phyloP scores from a whole-genome alignment of 2,329 filamentous ascomycete species.

The Microcyclospora tardicrescens region DNA sequence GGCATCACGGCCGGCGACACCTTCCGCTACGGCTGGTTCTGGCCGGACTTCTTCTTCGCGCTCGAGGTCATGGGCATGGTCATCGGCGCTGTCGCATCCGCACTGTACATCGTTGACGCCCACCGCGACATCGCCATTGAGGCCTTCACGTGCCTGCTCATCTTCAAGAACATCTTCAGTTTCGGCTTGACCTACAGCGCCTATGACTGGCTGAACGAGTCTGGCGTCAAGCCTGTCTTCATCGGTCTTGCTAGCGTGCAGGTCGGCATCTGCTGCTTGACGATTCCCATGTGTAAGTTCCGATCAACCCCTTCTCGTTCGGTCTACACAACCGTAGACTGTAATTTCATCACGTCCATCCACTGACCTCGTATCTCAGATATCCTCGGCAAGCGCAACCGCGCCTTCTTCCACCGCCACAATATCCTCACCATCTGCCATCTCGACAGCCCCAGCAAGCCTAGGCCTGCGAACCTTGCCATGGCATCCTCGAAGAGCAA shows the following conservation, averaged over 20 bases:
- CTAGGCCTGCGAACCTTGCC: too few relatives aligned
- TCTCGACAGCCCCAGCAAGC: not conserved
- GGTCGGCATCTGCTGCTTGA: conserved; percentile 59
- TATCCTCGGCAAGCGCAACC: conserved; percentile 63
- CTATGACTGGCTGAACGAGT: conserved; percentile 63
- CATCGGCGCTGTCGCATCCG: conserved; percentile 72
- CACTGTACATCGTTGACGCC: conserved; percentile 83
- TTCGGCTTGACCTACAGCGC: conserved; percentile 75
- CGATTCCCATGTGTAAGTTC: conserved; percentile 65
- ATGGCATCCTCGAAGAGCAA: too few relatives aligned
- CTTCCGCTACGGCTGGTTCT: conserved; percentile 53
- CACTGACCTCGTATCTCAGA: too few relatives aligned
- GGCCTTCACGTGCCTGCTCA: conserved; percentile 75
- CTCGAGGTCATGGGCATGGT: conserved; percentile 84
- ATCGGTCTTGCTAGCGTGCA: conserved; percentile 63
- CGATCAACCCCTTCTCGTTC: not conserved
- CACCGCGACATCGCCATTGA: conserved; percentile 79
- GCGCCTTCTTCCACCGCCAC: conserved; percentile 62
- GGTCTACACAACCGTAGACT: not conserved
- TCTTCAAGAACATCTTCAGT: conserved; percentile 92
- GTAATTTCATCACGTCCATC: too few relatives aligned
- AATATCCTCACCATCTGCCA: conserved; percentile 48
- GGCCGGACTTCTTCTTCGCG: conserved; percentile 70
- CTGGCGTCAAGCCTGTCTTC: conserved; percentile 54
- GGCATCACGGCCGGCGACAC: conserved; percentile 56